These are phyloP conservation scores for Picea engelmannii DNA, from an alignment of 83 land plant species.

Conservation along the genomic window DNA sequence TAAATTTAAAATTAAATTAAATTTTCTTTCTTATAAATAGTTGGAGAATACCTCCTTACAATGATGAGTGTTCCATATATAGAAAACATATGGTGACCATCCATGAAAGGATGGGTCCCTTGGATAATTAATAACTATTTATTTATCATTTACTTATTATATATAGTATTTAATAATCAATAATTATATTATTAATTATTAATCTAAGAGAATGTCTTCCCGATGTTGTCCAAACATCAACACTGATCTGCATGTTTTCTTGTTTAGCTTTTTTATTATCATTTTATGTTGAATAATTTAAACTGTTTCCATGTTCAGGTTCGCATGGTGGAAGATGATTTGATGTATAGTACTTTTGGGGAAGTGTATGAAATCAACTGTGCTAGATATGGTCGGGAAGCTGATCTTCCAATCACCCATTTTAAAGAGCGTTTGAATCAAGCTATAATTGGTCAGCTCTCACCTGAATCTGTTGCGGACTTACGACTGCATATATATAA, in stretches of 20 bases:
- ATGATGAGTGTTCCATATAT: no score
- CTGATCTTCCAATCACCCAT: slow-evolving; percentile 90
- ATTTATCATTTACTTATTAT: no score
- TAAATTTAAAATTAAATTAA: no score
- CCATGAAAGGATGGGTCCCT: no score
- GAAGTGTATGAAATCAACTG: slow-evolving; percentile 99
- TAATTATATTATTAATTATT: no score
- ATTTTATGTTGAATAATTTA: neutral
- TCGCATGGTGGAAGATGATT: slow-evolving; percentile 99
- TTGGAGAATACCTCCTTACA: no score
- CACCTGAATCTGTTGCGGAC: slow-evolving; percentile 82
- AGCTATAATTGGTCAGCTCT: slow-evolving; percentile 87
- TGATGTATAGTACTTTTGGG: slow-evolving; percentile 98
- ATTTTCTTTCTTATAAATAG: no score
- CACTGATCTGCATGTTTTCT: neutral
- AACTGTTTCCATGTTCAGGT: slow-evolving; percentile 50
- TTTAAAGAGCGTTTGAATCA: slow-evolving; percentile 98
- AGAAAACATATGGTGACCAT: no score
- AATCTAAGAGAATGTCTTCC: no score
- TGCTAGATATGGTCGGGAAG: slow-evolving; percentile 94
- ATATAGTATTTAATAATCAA: no score
- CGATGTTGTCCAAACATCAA: no score
- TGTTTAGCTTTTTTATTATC: slow-evolving; percentile 10
- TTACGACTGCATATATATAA: slow-evolving; percentile 88
- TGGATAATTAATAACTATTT: no score